Conservation (phyloP, 1,139 yeast species). For the Wickerhamomyces sp. region DNA sequence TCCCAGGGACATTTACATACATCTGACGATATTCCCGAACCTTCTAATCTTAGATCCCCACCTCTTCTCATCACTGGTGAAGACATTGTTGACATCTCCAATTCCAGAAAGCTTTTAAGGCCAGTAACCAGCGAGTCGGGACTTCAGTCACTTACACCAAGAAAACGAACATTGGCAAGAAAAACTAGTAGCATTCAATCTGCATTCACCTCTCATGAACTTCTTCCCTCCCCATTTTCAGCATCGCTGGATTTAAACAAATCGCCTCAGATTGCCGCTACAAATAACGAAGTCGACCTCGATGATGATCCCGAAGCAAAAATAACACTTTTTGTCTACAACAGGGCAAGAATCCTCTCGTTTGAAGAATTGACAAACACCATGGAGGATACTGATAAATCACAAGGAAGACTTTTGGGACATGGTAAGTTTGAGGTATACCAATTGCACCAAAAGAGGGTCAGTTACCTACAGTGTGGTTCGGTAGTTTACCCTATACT, state of each 20-base stretch:
- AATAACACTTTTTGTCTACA: conserved; percentile 32
- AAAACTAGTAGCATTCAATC: conserved; percentile 1
- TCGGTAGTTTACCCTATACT: conserved; percentile 60
- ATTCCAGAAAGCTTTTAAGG: conserved; percentile 8
- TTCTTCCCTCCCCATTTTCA: conserved; percentile 2
- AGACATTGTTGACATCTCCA: conserved; percentile 8
- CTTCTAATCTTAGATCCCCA: too few species aligned
- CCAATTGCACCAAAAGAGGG: conserved; percentile 57
- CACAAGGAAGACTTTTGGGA: conserved; percentile 44
- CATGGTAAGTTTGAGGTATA: conserved; percentile 63
- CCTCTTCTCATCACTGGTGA: background rate
- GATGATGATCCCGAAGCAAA: conserved; percentile 13
- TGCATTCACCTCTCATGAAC: background rate
- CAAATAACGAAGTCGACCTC: conserved; percentile 2
- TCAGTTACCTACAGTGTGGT: conserved; percentile 58
- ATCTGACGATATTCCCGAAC: too few species aligned
- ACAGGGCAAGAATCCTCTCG: conserved; percentile 37
- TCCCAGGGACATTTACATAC: too few species aligned
- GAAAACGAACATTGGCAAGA: conserved; percentile 9
- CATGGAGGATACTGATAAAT: conserved; percentile 8
- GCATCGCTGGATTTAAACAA: background rate
- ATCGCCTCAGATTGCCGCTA: conserved; percentile 1
- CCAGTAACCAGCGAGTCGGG: conserved; percentile 6
- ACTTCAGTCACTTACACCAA: conserved; percentile 6
- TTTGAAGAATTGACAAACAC: conserved; percentile 36